These are phyloP conservation scores for Lichenothelia convexa DNA, from an alignment of 495 filamentous ascomycete species.

Conservation along the genomic window DNA sequence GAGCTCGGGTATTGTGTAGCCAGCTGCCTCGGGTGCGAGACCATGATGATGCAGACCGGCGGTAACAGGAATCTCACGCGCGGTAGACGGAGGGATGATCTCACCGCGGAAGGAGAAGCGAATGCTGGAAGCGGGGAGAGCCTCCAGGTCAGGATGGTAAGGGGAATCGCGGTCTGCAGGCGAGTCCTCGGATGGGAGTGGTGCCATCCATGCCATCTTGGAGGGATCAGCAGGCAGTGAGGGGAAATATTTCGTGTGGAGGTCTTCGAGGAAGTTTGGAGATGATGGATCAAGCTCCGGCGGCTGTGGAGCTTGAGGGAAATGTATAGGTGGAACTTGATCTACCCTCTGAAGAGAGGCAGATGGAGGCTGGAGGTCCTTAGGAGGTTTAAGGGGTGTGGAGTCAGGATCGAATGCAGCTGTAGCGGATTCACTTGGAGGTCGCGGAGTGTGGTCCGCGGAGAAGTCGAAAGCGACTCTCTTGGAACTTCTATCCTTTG, in stretches of 20 bases:
- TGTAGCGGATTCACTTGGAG: not conserved
- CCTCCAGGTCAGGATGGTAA: constrained; percentile 58
- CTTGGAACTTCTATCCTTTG: no score
- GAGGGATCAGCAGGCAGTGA: constrained; percentile 65
- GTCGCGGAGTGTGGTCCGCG: no score
- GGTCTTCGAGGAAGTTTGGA: constrained; percentile 59
- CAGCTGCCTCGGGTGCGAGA: constrained; percentile 79
- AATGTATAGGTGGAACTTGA: constrained; percentile 12
- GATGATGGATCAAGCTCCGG: constrained; percentile 55
- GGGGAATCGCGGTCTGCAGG: no score
- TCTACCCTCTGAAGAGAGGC: no score
- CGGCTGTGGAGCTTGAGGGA: constrained; percentile 8
- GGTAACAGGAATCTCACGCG: constrained; percentile 49
- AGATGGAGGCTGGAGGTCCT: not conserved
- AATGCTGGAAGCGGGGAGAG: constrained; percentile 55
- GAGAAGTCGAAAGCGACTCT: constrained; percentile 15
- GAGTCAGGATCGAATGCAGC: not conserved
- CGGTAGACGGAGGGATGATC: constrained; percentile 54
- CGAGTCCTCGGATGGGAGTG: constrained; percentile 36
- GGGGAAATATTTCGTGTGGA: constrained; percentile 89
- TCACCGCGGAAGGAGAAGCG: constrained; percentile 76
- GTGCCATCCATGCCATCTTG: constrained; percentile 76
- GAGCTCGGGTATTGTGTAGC: constrained; percentile 83
- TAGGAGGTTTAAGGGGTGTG: not conserved
- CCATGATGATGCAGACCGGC: constrained; percentile 87